Base-by-base conservation (phyloP, 352 stramenopile genomes). In the Blastocystis sp. region DNA sequence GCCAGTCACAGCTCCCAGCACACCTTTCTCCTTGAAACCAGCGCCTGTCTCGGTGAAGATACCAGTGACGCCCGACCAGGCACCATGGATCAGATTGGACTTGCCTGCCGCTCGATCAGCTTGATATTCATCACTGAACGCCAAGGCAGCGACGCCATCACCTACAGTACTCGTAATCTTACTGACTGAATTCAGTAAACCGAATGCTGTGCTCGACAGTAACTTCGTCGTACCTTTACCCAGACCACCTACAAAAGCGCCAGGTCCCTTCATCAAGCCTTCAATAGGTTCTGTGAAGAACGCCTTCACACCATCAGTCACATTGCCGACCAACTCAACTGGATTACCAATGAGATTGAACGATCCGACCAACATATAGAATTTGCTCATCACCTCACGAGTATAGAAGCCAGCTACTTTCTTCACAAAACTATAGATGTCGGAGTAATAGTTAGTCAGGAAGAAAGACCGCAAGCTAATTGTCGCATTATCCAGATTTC, bases 101-200 rank as follows among this genome's bases (percentile, higher is more conserved):
- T 88, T 88, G 26, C 77, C 77, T 20, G 62, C 66, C 23, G 77
- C 77, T 43, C 94, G 90, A 69, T 95, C 92, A 0, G 94, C 91
- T 61, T 94, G 95, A 90, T 95, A 96, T 89, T 95, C 91, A 41
- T 95, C 93, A 77, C 95, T 94, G 93, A 96, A 66, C 37, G 73
- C 73, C 18, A 88, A 47, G 29, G 77, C 43, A 3, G 77, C 77
- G n/a, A 88, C 20, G 47, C 62, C 62, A 34, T 88, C 53, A 43
- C 77, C 50, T 23, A 77, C 66, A 9, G 77, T 55, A 18, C 56
- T 45, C 47, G 77, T 88, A 45, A 88, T 88, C 77, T 88, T 88
- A 34, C 55, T 88, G 20, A 79, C 77, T 11, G 37, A 63, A 34
- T 88, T 88, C 62, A 88, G 55, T 34, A 88, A 11, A 54, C 77